Evolutionary conservation across 768 basidiomycete species (phyloP).

Genomic region (Exsudoporus frostii): DNA sequence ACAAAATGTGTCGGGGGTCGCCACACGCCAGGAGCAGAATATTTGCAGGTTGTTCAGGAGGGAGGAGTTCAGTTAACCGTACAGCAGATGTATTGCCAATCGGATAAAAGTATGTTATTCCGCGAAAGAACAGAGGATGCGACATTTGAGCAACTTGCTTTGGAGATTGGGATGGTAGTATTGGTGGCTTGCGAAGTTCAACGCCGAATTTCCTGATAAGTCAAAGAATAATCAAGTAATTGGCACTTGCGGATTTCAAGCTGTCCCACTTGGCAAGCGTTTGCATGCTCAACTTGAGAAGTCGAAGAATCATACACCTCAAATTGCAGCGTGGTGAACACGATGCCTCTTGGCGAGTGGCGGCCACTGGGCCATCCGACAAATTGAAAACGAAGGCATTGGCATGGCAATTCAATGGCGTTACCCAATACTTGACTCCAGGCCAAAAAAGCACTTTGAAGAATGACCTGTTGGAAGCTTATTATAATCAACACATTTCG

Average conservation of each 20-base stretch:
- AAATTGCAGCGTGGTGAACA: neutral
- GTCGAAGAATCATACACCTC: neutral
- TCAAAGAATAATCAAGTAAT: too few relatives aligned
- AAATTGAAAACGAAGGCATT: neutral
- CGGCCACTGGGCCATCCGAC: neutral
- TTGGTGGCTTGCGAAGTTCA: neutral
- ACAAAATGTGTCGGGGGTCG: slow-evolving; percentile 53
- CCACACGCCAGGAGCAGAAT: slow-evolving; percentile 56
- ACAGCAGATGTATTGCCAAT: slow-evolving; percentile 58
- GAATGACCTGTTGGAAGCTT: too few relatives aligned
- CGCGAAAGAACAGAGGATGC: slow-evolving; percentile 23
- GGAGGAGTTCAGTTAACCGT: slow-evolving; percentile 44
- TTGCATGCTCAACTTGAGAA: neutral
- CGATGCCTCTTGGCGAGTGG: neutral
- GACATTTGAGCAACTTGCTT: slow-evolving; percentile 15
- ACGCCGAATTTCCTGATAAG: too few relatives aligned
- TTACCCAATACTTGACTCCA: too few relatives aligned
- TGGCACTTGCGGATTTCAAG: neutral
- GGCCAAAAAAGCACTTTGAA: too few relatives aligned
- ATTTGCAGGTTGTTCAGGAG: slow-evolving; percentile 46
- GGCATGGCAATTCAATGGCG: neutral
- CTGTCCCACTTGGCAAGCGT: neutral
- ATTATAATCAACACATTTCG: too few relatives aligned
- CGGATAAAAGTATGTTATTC: slow-evolving; percentile 50
- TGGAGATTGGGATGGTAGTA: neutral